Evolutionary conservation across 2,329 filamentous ascomycete genomes (phyloP).

Genomic region (Dryadomyces quercus-mongolicae): DNA sequence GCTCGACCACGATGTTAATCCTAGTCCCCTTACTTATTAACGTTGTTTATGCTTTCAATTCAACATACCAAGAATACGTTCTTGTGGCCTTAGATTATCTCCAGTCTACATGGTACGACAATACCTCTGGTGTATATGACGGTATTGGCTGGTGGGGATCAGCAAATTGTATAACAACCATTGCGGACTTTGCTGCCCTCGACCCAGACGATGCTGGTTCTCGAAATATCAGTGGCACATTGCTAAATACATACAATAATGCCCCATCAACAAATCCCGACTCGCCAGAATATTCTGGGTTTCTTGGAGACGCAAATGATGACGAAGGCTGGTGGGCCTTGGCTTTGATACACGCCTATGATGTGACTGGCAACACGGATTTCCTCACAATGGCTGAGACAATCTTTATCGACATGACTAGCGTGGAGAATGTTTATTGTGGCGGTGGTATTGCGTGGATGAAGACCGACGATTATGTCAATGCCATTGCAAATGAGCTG

Average conservation of each 20-base stretch:
- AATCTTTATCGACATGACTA: slow-evolving; percentile 42
- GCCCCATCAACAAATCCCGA: slow-evolving; percentile 31
- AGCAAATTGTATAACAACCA: slow-evolving; percentile 50
- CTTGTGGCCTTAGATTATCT: slow-evolving; percentile 27
- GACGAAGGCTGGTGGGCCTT: slow-evolving; percentile 52
- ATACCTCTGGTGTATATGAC: slow-evolving; percentile 47
- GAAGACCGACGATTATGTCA: slow-evolving; percentile 35
- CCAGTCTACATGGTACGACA: slow-evolving; percentile 46
- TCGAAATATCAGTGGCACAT: slow-evolving; percentile 26
- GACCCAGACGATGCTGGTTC: slow-evolving; percentile 21
- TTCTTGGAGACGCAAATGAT: slow-evolving; percentile 44
- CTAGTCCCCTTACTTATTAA: neutral
- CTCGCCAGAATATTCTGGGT: slow-evolving; percentile 15
- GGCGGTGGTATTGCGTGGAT: slow-evolving; percentile 46
- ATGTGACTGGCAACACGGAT: slow-evolving; percentile 30
- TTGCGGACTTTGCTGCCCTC: slow-evolving; percentile 39
- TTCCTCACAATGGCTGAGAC: slow-evolving; percentile 38
- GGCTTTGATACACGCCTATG: slow-evolving; percentile 41
- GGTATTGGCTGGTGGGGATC: slow-evolving; percentile 59
- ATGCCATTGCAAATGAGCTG: slow-evolving; percentile 43
- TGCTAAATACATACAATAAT: slow-evolving; percentile 30
- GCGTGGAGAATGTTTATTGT: slow-evolving; percentile 24
- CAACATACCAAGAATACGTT: slow-evolving; percentile 20
- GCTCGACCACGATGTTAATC: neutral
- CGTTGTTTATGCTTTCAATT: neutral